Conservation (phyloP, 75 land plant species). For the Pinus tabuliformis region DNA sequence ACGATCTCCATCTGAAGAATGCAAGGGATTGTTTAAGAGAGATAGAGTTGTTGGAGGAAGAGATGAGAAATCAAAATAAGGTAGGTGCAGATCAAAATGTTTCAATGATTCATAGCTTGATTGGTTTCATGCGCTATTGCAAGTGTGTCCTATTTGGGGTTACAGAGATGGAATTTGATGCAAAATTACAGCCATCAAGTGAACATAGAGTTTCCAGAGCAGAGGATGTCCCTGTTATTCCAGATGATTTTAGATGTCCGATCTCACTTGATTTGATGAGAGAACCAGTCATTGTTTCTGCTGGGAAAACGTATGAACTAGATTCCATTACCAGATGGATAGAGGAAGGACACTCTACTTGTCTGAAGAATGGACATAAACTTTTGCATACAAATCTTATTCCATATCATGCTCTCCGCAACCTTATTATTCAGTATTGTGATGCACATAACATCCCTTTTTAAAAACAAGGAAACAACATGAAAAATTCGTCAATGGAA, state of each 20-base stretch:
- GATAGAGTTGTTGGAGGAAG: conserved; percentile 44
- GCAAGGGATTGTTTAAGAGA: conserved; percentile 44
- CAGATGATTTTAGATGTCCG: conserved; percentile 71
- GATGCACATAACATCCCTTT: conserved; percentile 46
- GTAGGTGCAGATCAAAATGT: conserved; percentile 34
- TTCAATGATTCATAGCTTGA: conserved; percentile 43
- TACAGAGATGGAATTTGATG: background rate
- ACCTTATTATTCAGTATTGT: conserved; percentile 33
- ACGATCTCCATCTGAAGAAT: conserved; percentile 27
- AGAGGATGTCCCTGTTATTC: conserved; percentile 12
- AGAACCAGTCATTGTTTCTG: conserved; percentile 75
- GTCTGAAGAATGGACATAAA: conserved; percentile 68
- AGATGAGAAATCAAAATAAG: conserved; percentile 33
- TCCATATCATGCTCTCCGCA: conserved; percentile 56
- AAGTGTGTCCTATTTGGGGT: conserved; percentile 11
- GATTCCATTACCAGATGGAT: conserved; percentile 63
- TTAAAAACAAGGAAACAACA: conserved; percentile 1
- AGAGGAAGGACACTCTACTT: conserved; percentile 58
- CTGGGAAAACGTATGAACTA: conserved; percentile 85
- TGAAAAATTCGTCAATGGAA: conserved; percentile 27
- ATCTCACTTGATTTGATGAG: conserved; percentile 72
- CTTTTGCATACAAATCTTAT: conserved; percentile 52
- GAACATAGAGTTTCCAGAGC: background rate
- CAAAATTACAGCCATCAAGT: background rate
- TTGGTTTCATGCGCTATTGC: conserved; percentile 28